phyloP scores from a whole-genome alignment of 2,329 filamentous ascomycete genomes.

The Paraphaeosphaeria minitans region DNA sequence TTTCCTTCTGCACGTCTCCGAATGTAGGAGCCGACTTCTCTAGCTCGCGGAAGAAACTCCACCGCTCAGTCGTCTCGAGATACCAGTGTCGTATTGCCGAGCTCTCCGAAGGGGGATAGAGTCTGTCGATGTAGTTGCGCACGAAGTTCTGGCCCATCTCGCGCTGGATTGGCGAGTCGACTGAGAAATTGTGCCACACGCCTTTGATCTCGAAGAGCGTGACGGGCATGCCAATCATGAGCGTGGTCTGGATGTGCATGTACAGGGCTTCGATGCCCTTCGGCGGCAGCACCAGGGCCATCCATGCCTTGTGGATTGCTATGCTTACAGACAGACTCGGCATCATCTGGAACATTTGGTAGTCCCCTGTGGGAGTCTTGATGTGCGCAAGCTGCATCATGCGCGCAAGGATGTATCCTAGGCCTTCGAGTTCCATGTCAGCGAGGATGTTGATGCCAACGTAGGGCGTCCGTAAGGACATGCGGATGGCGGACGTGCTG shows the following conservation, averaged over 20 bases:
- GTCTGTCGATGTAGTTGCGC: slow-evolving; percentile 9
- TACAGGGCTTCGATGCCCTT: slow-evolving; percentile 21
- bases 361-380: neutral
- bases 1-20: slow-evolving; percentile 7
- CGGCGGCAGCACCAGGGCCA: slow-evolving; percentile 22
- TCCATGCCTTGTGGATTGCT: slow-evolving; percentile 28
- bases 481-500: slow-evolving; percentile 2
- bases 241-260: slow-evolving; percentile 20
- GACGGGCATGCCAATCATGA: slow-evolving; percentile 20
- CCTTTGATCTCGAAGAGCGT: slow-evolving; percentile 16
- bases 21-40: slow-evolving; percentile 17
- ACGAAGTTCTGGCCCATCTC: slow-evolving; percentile 26
- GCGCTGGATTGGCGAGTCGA: slow-evolving; percentile 14
- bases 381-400: slow-evolving; percentile 26
- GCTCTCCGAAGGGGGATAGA: slow-evolving; percentile 18
- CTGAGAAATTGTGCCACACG: slow-evolving; percentile 25
- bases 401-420: slow-evolving; percentile 25
- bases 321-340: slow-evolving; percentile 18
- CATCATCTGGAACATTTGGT: slow-evolving; percentile 10
- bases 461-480: slow-evolving; percentile 14
- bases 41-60: slow-evolving; percentile 16
- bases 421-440: slow-evolving; percentile 16
- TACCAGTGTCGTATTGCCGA: slow-evolving; percentile 19
- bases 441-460: slow-evolving; percentile 31
- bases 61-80: slow-evolving; percentile 4